phyloP scores from a whole-genome alignment of 352 stramenopile genomes.

The Globisporangium yorkense region DNA sequence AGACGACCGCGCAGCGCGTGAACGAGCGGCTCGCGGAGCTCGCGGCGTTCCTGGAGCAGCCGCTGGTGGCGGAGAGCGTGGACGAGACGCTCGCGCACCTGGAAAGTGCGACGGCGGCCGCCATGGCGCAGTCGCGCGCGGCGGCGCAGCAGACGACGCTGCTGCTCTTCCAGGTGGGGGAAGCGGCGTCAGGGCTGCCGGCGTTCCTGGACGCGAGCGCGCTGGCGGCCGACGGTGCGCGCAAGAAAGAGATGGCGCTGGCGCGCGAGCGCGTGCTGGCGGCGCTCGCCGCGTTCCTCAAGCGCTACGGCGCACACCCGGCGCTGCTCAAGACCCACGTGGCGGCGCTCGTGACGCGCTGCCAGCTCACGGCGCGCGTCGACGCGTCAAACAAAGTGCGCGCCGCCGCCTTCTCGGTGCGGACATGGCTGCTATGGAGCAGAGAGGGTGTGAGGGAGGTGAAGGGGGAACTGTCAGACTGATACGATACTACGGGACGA shows the following conservation, averaged over 20 bases:
- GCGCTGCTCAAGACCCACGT: conserved; percentile 48
- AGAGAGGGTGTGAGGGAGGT: background rate
- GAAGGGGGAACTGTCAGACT: background rate
- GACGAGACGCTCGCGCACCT: conserved; percentile 61
- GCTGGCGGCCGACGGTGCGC: conserved; percentile 36
- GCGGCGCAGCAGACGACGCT: conserved; percentile 61
- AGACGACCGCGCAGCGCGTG: conserved; percentile 26
- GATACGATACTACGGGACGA: background rate
- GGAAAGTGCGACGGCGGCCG: conserved; percentile 28
- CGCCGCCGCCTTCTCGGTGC: conserved; percentile 33
- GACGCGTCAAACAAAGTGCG: conserved; percentile 70
- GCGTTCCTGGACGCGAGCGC: conserved; percentile 50
- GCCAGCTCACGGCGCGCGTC: conserved; percentile 43
- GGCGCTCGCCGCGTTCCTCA: conserved; percentile 43
- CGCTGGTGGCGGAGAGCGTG: conserved; percentile 53
- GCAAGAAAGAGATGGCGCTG: conserved; percentile 52
- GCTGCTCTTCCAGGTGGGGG: conserved; percentile 42
- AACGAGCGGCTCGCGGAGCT: conserved; percentile 56
- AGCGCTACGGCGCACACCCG: conserved; percentile 35
- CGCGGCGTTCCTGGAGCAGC: conserved; percentile 46
- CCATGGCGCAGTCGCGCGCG: conserved; percentile 53
- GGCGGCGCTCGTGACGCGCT: conserved; percentile 30
- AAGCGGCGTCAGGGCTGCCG: conserved; percentile 42
- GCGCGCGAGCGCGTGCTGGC: conserved; percentile 44
- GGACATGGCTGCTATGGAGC: background rate